Percentiles rank a stretch among this genome's conserved stretches.
phyloP scores from a whole-genome alignment of 2,329 filamentous ascomycete genomes.

The Penicillium verrucosum region DNA sequence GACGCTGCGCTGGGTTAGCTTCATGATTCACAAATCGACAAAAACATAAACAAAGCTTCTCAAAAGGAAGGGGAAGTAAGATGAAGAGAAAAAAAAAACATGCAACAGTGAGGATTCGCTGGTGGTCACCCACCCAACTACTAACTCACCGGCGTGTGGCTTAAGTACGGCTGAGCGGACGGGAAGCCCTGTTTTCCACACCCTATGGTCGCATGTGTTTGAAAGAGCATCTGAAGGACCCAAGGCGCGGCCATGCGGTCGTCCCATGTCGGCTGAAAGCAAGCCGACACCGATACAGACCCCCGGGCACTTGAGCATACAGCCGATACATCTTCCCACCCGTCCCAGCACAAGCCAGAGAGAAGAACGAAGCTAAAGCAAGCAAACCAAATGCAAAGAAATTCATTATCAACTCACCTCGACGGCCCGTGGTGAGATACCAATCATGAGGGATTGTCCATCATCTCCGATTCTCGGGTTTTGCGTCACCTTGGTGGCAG shows the following conservation, averaged over 20 bases:
- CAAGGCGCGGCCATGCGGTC: slow-evolving; percentile 12
- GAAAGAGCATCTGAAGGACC: not conserved
- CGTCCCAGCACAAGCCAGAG: not conserved
- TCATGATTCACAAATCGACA: not conserved
- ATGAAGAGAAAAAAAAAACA: too few relatives aligned
- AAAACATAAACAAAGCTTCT: not conserved
- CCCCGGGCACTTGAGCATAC: not conserved
- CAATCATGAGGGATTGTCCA: slow-evolving; percentile 77
- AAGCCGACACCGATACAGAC: not conserved
- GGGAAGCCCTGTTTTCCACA: slow-evolving; percentile 48
- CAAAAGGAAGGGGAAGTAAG: not conserved
- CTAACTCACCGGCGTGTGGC: slow-evolving; percentile 46
- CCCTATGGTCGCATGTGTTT: slow-evolving; percentile 45
- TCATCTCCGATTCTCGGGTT: slow-evolving; percentile 80
- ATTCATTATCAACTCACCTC: slow-evolving; percentile 54
- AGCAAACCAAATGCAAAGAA: not conserved
- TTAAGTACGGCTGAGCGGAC: slow-evolving; percentile 49
- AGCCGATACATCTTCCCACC: not conserved
- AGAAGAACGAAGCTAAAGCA: not conserved
- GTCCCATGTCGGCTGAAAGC: not conserved
- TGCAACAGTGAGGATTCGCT: slow-evolving; percentile 47
- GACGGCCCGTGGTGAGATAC: slow-evolving; percentile 79
- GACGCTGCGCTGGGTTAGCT: slow-evolving; percentile 49
- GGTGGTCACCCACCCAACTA: slow-evolving; percentile 49
- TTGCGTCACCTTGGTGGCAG: slow-evolving; percentile 44